Conservation (phyloP, 2,329 filamentous ascomycete species). For the Ceratocystis variospora region DNA sequence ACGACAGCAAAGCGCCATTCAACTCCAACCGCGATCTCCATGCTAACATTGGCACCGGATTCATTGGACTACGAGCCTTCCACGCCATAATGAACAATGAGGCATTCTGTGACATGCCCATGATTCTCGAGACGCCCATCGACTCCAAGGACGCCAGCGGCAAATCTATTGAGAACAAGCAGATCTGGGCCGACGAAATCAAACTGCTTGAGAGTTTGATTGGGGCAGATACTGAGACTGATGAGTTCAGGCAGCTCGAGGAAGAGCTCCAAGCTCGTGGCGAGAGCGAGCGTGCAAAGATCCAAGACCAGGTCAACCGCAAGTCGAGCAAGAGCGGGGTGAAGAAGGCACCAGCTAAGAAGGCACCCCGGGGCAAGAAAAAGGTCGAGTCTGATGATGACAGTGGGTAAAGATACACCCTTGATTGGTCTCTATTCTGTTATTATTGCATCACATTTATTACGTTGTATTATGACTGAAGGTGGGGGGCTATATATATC, state of each 20-base stretch:
- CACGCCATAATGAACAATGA: conserved; percentile 78
- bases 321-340: conserved; percentile 48
- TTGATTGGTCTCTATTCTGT: neutral
- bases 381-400: conserved; percentile 18
- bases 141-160: conserved; percentile 54
- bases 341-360: conserved; percentile 28
- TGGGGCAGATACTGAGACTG: conserved; percentile 63
- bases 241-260: conserved; percentile 57
- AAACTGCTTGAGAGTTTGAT: conserved; percentile 83
- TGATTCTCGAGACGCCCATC: conserved; percentile 94
- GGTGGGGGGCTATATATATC: neutral
- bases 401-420: neutral
- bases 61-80: conserved; percentile 78
- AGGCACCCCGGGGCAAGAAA: conserved; percentile 25
- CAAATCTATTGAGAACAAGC: conserved; percentile 60
- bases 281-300: conserved; percentile 54
- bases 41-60: conserved; percentile 92
- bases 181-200: conserved; percentile 85
- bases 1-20: conserved; percentile 88
- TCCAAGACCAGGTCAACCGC: conserved; percentile 66
- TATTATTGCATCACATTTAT: neutral
- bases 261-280: conserved; percentile 53
- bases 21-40: conserved; percentile 74
- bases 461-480: neutral
- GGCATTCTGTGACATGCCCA: conserved; percentile 63